A percentile compares a stretch with the other conserved stretches of the same genome.
These are phyloP conservation scores for Septoria petroselini DNA, from an alignment of 2,329 filamentous ascomycete species.

Conservation along the genomic window DNA sequence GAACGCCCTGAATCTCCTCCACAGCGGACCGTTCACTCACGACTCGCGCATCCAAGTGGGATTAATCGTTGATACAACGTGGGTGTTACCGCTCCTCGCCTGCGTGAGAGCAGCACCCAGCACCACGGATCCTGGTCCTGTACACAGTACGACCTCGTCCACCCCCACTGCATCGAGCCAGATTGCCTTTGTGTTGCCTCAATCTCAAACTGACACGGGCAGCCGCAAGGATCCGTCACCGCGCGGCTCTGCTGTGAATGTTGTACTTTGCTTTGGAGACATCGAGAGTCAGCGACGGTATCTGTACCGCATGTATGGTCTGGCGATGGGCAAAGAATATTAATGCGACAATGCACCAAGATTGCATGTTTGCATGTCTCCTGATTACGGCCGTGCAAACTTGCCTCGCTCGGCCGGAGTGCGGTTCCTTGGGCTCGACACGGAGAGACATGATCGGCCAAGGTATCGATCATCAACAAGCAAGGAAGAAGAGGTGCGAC, in stretches of 20 bases:
- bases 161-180: conserved; percentile 1
- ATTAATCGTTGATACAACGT: background rate
- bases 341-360: too few relatives aligned
- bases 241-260: too few relatives aligned
- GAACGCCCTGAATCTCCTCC: background rate
- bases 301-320: too few relatives aligned
- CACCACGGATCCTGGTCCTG: conserved; percentile 9
- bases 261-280: too few relatives aligned
- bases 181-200: conserved; percentile 14
- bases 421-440: background rate
- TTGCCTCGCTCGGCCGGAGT: conserved; percentile 4
- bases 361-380: too few relatives aligned
- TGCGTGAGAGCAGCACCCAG: conserved; percentile 1
- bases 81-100: conserved; percentile 1
- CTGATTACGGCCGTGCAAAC: background rate
- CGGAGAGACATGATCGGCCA: conserved; percentile 5
- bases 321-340: background rate
- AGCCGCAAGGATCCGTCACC: conserved; percentile 15
- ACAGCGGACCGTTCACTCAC: too few relatives aligned
- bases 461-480: background rate
- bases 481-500: background rate
- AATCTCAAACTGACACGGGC: conserved; percentile 11
- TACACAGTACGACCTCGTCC: conserved; percentile 11
- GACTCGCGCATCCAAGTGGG: background rate
- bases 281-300: too few relatives aligned